A percentile compares a stretch with the other conserved stretches of the same genome.
Conservation (phyloP, 176 grass and related monocot species). For the Oryza glumipatula region DNA sequence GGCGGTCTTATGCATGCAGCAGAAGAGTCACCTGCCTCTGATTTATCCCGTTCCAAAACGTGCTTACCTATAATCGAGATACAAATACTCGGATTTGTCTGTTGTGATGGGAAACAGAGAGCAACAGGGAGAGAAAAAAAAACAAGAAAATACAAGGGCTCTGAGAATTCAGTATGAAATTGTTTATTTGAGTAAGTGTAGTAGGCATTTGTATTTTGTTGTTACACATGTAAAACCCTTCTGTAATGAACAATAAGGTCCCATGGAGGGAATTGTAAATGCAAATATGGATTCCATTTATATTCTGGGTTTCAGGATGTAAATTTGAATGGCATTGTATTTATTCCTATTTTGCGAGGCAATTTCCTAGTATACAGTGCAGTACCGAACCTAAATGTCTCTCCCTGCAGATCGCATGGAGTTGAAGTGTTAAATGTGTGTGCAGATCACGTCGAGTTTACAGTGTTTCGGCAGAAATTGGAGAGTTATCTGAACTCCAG, state of each 20-base stretch:
- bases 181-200: not conserved
- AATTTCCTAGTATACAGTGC: too few species aligned
- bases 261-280: not conserved
- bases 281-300: not conserved
- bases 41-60: not conserved
- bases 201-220: not conserved
- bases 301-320: too few species aligned
- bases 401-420: too few species aligned
- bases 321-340: too few species aligned
- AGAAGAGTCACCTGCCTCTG: constrained; percentile 38
- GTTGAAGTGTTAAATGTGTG: too few species aligned
- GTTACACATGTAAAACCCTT: not conserved
- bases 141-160: not conserved
- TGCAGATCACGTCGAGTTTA: too few species aligned
- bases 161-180: not conserved
- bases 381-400: too few species aligned
- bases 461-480: too few species aligned
- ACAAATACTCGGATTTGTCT: not conserved
- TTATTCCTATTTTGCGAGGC: too few species aligned
- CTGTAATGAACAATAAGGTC: not conserved
- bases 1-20: constrained; percentile 22
- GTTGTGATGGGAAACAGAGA: not conserved
- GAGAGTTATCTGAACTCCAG: too few species aligned
- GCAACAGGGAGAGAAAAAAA: not conserved
- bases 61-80: not conserved